Evolutionary conservation across 208 protist species (phyloP).

Genomic region (Leishmania braziliensis): DNA sequence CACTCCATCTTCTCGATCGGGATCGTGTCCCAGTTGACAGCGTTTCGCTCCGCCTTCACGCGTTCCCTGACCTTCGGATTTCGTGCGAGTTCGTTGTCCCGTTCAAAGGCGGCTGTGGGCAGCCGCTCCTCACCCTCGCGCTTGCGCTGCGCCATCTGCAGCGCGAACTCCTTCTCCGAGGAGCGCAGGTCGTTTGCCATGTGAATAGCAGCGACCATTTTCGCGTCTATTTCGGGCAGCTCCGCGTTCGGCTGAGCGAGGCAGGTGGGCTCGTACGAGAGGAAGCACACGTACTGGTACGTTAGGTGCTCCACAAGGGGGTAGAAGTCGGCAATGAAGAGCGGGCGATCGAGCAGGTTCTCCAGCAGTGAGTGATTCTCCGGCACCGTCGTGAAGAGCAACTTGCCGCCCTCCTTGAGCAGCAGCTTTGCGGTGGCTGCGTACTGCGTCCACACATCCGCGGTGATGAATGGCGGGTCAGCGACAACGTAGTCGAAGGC

Average conservation of each 20-base stretch:
- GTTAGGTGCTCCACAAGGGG: slow-evolving; percentile 86
- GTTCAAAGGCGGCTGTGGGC: slow-evolving; percentile 48
- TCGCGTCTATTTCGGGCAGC: slow-evolving; percentile 21
- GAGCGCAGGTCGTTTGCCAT: slow-evolving; percentile 79
- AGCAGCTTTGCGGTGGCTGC: slow-evolving; percentile 57
- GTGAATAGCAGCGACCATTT: slow-evolving; percentile 47
- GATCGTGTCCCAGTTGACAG: slow-evolving; percentile 32
- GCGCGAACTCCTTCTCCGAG: slow-evolving; percentile 66
- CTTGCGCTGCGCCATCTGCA: slow-evolving; percentile 61
- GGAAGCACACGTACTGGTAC: slow-evolving; percentile 95
- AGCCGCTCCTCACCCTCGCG: slow-evolving; percentile 64
- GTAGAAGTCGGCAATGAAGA: slow-evolving; percentile 84
- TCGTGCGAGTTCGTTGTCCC: slow-evolving; percentile 21
- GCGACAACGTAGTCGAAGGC: slow-evolving; percentile 92
- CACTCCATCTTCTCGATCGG: slow-evolving; percentile 70
- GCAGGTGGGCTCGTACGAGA: slow-evolving; percentile 73
- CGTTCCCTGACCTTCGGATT: background rate
- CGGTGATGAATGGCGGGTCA: slow-evolving; percentile 95
- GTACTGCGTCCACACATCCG: slow-evolving; percentile 89
- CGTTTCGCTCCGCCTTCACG: slow-evolving; percentile 10
- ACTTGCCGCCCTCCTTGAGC: slow-evolving; percentile 62
- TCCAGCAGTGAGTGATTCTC: slow-evolving; percentile 92
- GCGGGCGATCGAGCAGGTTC: slow-evolving; percentile 53
- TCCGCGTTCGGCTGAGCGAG: slow-evolving; percentile 32
- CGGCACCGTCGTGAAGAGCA: slow-evolving; percentile 90